These are phyloP conservation scores for Glycine tomentella DNA, from an alignment of 306 rosid genomes.

Conservation along the genomic window DNA sequence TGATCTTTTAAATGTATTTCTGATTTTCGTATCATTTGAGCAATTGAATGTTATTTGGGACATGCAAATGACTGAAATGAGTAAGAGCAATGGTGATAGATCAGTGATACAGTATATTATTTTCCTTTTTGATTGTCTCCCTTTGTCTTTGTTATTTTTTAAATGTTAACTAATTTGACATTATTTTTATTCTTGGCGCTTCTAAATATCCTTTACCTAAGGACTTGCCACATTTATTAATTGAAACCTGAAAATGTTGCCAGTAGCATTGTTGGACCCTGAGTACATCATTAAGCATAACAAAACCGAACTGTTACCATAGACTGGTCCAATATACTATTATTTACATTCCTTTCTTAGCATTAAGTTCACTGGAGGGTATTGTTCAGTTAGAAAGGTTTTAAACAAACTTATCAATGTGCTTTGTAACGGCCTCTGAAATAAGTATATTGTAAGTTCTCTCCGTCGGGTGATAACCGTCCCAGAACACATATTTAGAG, in stretches of 20 bases:
- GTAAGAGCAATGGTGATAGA: no score
- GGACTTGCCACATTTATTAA: no score
- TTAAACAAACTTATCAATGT: conserved; percentile 47
- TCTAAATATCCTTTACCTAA: background rate
- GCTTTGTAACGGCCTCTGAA: background rate
- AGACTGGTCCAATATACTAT: background rate
- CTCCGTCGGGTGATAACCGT: conserved; percentile 66
- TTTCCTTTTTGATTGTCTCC: no score
- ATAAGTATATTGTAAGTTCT: conserved; percentile 40
- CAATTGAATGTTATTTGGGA: no score
- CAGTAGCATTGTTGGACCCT: background rate
- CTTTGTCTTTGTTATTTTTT: no score
- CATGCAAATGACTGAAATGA: no score
- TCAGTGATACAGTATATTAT: no score
- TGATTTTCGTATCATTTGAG: no score
- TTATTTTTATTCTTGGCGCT: background rate
- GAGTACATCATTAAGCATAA: background rate
- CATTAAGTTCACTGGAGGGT: conserved; percentile 17
- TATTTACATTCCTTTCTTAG: conserved; percentile 7
- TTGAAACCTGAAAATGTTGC: background rate
- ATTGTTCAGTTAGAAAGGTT: background rate
- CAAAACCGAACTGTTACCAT: background rate
- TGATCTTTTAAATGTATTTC: no score
- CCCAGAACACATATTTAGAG: conserved; percentile 64
- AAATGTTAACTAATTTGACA: background rate